Evolutionary conservation across 768 basidiomycete species (phyloP), one percentile per base, ranked within the genome.

Genomic region (Collybiopsis confluens): DNA sequence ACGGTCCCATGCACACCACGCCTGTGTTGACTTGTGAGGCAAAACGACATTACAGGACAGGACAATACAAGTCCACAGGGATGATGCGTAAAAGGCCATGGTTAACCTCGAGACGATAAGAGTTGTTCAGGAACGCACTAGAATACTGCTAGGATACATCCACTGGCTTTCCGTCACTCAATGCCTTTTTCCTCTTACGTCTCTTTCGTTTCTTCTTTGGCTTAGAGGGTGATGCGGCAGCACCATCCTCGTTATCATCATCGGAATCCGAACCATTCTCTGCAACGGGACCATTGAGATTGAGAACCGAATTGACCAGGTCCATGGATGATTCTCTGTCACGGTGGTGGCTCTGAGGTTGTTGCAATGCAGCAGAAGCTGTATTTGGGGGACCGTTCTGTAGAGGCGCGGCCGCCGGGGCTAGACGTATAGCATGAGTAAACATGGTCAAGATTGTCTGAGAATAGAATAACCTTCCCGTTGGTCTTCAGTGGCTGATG

Each of bases 161-260:
- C 23, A 23, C 35, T 11, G 16, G 5, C 23, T 21, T 35, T 21
- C 16, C 45, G 1, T 9, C 30, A 16, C 4, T 7, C n/a, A 44
- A 33, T 9, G 51, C 40, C 28, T 45, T 43, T 35, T 53, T 53
- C 43, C 45, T 52, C 50, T 45, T 53, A 11, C 43, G 27, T 36
- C 30, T 45, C 23, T 43, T 53, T 13, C 52, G 51, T 30, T 52
- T 53, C 52, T 53, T 53, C n/a, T 53, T 53, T 18, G 41, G 23
- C 28, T 26, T n/a, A 23, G 52, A 45, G 2, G 41, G 27, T 21
- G 41, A 43, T 18, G 50, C 40, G 30, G 30, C 5, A 33, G 30
- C 30, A 33, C 5, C 30, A 5, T 13, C 30, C 5, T 33, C 30
- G 13, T 33, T 42, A 23, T 41, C 28, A 26, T 16, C 20, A 26